Base-by-base conservation (phyloP, 306 rosid genomes). In the Hippophae gyantsensis region DNA sequence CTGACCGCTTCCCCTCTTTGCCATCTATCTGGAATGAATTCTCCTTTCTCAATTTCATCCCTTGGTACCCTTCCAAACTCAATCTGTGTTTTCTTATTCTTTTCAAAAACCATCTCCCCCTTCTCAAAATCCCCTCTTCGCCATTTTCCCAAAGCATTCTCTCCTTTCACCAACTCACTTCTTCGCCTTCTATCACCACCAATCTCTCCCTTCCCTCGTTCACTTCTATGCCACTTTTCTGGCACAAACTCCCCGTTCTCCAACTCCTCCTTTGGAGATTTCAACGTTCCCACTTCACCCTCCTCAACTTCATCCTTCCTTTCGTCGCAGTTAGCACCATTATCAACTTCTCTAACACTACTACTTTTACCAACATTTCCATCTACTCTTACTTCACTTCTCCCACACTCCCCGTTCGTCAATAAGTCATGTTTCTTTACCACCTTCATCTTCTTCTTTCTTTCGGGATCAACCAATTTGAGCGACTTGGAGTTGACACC, bases 241-340 rank as follows among this genome's bases (percentile, higher is more conserved):
- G 57, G 65, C 66, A 74, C 74, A 32, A 79, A 80, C 42, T 76
- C 88, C 43, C 80, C 84, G 46, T 76, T 74, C 59, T 79, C 84
- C 48, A 80, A 63, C 61, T 84, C 94, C 62, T 41, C 76, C 59
- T 78, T 78, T 3, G 82, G 74, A 85, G 82, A 84, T 82, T 79
- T 85, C 78, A 81, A 72, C 43, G 95, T 83, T 10, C 85, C 89
- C 76, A 89, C 78, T 62, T 89, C 97, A 74, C 97, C 97, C 78
- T 90, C 98, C 71, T 90, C 98, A n/a, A 90, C 85, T 71, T 90
- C 97, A 46, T 84, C 97, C 72, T 76, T 87, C 69, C 38, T 32
- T 32, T 62, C 81, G 44, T 43, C 77, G 1, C 60, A 67, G 10
- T 53, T 66, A 56, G 77, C 89, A 25, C 73, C 89, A 65, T 68